Conservation (phyloP, 768 basidiomycete genomes). For the Tulasnella sp. region DNA sequence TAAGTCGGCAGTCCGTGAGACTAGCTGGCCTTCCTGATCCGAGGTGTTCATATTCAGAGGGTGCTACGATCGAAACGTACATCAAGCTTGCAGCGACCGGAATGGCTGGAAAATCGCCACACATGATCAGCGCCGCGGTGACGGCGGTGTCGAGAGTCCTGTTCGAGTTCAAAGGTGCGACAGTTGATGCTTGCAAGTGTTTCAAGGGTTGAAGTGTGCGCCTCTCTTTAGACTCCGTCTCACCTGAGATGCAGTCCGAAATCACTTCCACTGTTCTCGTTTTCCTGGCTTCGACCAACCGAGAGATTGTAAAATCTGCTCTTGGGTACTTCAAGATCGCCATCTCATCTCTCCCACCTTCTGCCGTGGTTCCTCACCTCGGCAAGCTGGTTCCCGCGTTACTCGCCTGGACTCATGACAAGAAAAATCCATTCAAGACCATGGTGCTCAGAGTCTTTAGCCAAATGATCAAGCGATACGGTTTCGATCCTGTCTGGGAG, state of each 20-base stretch:
- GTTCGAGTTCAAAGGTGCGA: constrained; percentile 90
- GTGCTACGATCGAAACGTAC: constrained; percentile 83
- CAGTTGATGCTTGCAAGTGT: background rate
- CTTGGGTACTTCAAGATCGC: constrained; percentile 93
- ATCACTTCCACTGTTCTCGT: constrained; percentile 82
- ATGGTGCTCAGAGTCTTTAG: constrained; percentile 98
- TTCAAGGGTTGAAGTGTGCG: background rate
- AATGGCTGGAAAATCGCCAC: constrained; percentile 85
- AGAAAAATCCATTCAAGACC: constrained; percentile 97
- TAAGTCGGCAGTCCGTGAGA: background rate
- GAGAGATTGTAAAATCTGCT: constrained; percentile 96
- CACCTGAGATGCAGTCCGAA: constrained; percentile 70
- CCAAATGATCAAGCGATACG: constrained; percentile 86
- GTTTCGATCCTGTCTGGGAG: constrained; percentile 68
- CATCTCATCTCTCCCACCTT: constrained; percentile 73
- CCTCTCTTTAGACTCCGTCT: constrained; percentile 58
- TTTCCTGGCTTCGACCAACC: constrained; percentile 83
- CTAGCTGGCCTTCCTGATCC: constrained; percentile 39
- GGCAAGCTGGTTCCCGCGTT: constrained; percentile 75
- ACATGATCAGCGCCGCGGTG: constrained; percentile 97
- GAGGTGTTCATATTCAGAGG: constrained; percentile 41
- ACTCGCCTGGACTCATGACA: constrained; percentile 90
- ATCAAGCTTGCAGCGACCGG: constrained; percentile 97
- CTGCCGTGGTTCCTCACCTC: constrained; percentile 74
- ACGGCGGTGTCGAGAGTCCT: constrained; percentile 90